Base-by-base conservation (phyloP, 2,329 filamentous ascomycete species). In the Samsoniella hepiali region DNA sequence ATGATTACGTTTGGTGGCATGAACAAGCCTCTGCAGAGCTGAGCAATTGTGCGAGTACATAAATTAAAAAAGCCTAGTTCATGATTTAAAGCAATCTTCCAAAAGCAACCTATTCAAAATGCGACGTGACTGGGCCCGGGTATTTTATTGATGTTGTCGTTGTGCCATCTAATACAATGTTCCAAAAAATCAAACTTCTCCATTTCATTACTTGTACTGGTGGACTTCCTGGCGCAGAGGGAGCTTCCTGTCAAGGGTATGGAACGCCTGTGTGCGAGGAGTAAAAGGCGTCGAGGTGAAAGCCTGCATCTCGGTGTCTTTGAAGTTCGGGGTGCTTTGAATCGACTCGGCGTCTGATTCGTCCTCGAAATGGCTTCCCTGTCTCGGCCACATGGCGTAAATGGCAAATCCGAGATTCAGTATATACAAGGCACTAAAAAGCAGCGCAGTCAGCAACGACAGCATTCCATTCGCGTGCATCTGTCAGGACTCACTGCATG, bases 191-290 rank as follows among this genome's bases (percentile, higher is more conserved):
- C 6, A 9, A 15, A 10, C 11, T 7, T 51, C 17, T 29, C 17
- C 15, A 29, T 9, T n/a, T 3, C 17, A 22, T 63, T 63, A 63
- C 13, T 10, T 32, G 42, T 58, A 58, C 17, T 36, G 27, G 29
- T 3, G 17, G 27, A 27, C 36, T 29, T 44, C n/a, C 47, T 58
- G 44, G 9, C 61, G 77, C 55, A 85, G 71, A 3, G 85, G 84
- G 64, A 87, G 72, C 69, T 83, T 82, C 63, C 85, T 76, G 66
- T 88, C 84, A 55, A 89, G 76, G 13, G 83, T 82, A 69, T 89
- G 81, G 72, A 91, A 91, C 1, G 88, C 88, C 72, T 85, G 81
- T 17, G 88, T 90, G 67, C 88, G 75, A 6, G 88, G 88, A 7
- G 88, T 90, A 67, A 82, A 89, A 0, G 85, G 84, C 67, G 78